These are phyloP conservation scores for Rubus idaeus DNA, from an alignment of 306 rosid genomes.

Conservation along the genomic window DNA sequence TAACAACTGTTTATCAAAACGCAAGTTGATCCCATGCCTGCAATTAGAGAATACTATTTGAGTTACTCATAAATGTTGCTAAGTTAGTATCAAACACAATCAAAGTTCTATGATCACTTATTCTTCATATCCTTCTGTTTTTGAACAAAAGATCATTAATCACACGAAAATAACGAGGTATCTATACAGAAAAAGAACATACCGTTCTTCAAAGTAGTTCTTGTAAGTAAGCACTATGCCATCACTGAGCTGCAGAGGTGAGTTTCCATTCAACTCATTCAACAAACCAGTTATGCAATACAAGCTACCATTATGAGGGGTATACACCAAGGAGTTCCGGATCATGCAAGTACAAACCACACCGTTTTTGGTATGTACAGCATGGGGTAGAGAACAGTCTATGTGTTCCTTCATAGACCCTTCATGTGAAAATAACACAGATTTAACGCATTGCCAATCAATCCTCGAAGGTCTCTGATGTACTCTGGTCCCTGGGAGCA, in stretches of 20 bases:
- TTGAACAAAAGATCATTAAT: background rate
- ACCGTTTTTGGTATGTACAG: conserved; percentile 44
- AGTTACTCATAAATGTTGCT: conserved; percentile 3
- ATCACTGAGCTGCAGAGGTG: conserved; percentile 35
- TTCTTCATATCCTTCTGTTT: background rate
- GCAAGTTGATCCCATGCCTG: conserved; percentile 58
- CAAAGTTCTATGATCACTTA: background rate
- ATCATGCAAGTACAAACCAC: conserved; percentile 56
- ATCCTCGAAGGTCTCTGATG: conserved; percentile 21
- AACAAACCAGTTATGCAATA: conserved; percentile 50
- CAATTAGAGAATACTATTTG: conserved; percentile 21
- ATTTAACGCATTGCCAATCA: conserved; percentile 60
- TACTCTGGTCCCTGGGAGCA: conserved; percentile 54
- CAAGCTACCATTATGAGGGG: conserved; percentile 59
- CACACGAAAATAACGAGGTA: background rate
- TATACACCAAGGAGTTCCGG: conserved; percentile 53
- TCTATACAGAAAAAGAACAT: conserved; percentile 25
- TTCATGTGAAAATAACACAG: conserved; percentile 35
- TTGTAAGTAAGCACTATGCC: conserved; percentile 56
- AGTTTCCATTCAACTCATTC: conserved; percentile 54
- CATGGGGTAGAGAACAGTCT: conserved; percentile 10
- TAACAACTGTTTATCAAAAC: conserved; percentile 46
- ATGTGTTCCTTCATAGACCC: conserved; percentile 23
- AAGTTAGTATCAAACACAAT: background rate
- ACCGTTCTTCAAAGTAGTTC: conserved; percentile 46